Conservation (phyloP, 371 early-diverging fungal genomes). For the Actinomortierella ambigua region DNA sequence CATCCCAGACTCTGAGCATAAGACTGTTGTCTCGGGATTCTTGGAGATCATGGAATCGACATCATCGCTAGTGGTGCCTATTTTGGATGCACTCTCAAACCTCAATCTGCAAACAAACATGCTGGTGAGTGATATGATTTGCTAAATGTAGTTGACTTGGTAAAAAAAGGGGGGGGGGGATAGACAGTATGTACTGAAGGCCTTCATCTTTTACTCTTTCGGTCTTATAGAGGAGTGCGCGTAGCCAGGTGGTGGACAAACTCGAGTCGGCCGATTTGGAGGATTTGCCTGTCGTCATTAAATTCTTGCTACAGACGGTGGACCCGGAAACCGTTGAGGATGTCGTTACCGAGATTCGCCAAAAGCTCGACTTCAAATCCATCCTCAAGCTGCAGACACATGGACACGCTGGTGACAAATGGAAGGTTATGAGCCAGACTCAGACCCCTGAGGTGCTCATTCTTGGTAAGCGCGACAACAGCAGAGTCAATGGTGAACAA, state of each 20-base stretch:
- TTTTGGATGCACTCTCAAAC: slow-evolving; percentile 78
- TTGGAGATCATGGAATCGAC: slow-evolving; percentile 68
- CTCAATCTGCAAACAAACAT: slow-evolving; percentile 62
- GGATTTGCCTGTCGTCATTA: slow-evolving; percentile 73
- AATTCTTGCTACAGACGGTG: slow-evolving; percentile 72
- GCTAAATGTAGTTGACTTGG: too few species aligned
- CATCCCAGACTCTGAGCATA: slow-evolving; percentile 76
- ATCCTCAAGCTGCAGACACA: slow-evolving; percentile 49
- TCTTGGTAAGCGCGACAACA: slow-evolving; percentile 43
- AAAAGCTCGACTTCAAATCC: slow-evolving; percentile 61
- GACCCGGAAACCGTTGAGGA: slow-evolving; percentile 48
- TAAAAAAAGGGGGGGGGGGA: too few species aligned
- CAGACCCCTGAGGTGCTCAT: slow-evolving; percentile 63
- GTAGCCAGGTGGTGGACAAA: slow-evolving; percentile 62
- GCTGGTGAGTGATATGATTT: slow-evolving; percentile 47
- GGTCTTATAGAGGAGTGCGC: slow-evolving; percentile 50
- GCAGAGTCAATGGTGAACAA: slow-evolving; percentile 1
- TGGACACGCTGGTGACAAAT: slow-evolving; percentile 4
- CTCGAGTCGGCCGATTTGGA: slow-evolving; percentile 72
- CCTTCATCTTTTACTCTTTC: slow-evolving; percentile 1
- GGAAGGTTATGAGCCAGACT: slow-evolving; percentile 8
- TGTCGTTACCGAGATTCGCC: slow-evolving; percentile 56
- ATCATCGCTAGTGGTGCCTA: slow-evolving; percentile 68
- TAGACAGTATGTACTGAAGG: too few species aligned
- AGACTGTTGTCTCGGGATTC: slow-evolving; percentile 63